Base-by-base conservation (phyloP, 805 yeast species). In the Schizosaccharomyces octosporus region DNA sequence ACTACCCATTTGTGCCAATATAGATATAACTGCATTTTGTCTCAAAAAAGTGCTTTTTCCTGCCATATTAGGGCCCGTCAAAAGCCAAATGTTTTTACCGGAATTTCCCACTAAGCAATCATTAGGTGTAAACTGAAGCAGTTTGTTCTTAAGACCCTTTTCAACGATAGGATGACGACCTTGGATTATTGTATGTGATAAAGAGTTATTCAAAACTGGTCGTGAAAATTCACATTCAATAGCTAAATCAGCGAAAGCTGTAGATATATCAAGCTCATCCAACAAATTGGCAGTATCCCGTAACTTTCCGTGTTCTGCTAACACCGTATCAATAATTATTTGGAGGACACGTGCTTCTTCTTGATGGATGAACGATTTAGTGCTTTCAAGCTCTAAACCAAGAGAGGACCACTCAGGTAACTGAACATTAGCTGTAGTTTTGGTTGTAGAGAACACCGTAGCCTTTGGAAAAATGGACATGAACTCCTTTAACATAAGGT, bases 151-250 rank as follows among this genome's bases (percentile, higher is more conserved):
- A 62, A 85, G 72, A 1, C 87, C 86, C 42, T 81, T 79, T 67
- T 90, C 97, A 1, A 90, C 97, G 17, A 87, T 88, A 15, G 86
- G 68, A 70, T 93, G 97, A 39, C 96, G 74, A 0, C 97, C 97
- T 0, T 75, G 78, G 1, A 67, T 67, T 9, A 88, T 78, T 36
- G 61, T 48, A 54, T 63, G 61, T 11, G 59, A 54, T 17, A 39
- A 41, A 17, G 42, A 31, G 27, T 48, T 19, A 32, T 78, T 77
- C 27, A 90, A 72, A 9, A 66, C 72, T 0, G 98, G 98, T 61
- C 86, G 72, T 0, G 78, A 81, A 59, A 88, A 75, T 41, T 78
- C 73, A 63, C 78, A 79, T 65, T 87, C 95, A n/a, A 71, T 69
- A 0, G 97, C 84, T 17, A 89, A 71, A 0, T 72, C 70, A 0